Conservation (phyloP, 345 rosid genomes). For the Brassica rapa region DNA sequence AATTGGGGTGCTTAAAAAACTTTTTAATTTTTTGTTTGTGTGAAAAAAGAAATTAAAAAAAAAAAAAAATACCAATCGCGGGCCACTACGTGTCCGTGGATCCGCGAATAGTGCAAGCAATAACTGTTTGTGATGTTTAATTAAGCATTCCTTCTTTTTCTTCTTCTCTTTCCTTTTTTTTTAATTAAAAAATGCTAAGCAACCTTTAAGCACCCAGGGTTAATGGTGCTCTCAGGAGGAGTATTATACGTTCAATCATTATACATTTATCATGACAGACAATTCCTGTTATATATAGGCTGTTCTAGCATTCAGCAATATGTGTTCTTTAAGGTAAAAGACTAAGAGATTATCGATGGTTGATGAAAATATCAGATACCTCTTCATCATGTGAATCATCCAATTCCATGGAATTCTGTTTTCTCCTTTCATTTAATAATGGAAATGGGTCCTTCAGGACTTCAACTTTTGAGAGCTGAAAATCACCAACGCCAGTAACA, state of each 20-base stretch:
- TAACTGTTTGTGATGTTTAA: too few relatives aligned
- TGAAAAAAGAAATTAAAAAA: too few relatives aligned
- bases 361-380: constrained; percentile 46
- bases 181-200: too few relatives aligned
- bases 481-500: constrained; percentile 88
- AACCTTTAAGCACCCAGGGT: too few relatives aligned
- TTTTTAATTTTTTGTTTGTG: too few relatives aligned
- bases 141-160: too few relatives aligned
- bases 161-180: too few relatives aligned
- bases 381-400: constrained; percentile 56
- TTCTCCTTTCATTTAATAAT: constrained; percentile 63
- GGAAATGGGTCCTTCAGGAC: constrained; percentile 78
- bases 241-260: neutral
- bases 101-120: too few relatives aligned
- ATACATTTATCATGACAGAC: neutral
- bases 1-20: too few relatives aligned
- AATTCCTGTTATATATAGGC: neutral
- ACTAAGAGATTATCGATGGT: neutral
- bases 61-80: too few relatives aligned
- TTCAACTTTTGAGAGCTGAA: constrained; percentile 80
- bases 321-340: neutral
- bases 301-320: constrained; percentile 5
- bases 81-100: too few relatives aligned
- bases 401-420: constrained; percentile 66
- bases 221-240: neutral